A percentile compares a stretch with the other conserved stretches of the same genome.
Evolutionary conservation across 179 eudicot species (phyloP).

Genomic region (Drosera spatulata): DNA sequence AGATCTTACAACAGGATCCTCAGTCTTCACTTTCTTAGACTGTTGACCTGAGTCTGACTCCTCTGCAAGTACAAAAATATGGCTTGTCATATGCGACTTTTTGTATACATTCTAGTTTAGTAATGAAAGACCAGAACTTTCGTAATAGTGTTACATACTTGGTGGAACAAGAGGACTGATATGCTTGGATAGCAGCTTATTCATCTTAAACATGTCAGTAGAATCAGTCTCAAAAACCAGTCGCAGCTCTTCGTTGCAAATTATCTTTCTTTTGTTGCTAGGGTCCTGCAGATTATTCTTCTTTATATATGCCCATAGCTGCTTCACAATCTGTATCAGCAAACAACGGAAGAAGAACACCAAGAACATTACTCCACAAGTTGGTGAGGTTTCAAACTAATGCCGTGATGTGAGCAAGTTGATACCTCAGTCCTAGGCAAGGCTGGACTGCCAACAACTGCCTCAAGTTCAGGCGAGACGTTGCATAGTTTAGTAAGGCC

Average conservation of each 20-base stretch:
- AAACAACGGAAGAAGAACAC: not conserved
- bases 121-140: not conserved
- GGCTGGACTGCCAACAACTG: conserved; percentile 75
- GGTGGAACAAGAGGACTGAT: conserved; percentile 49
- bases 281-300: conserved; percentile 96
- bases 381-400: not conserved
- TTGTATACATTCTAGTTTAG: not conserved
- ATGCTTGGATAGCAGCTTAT: conserved; percentile 15
- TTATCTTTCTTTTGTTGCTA: conserved; percentile 84
- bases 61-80: conserved; percentile 34
- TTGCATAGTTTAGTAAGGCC: conserved; percentile 88
- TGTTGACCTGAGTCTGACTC: conserved; percentile 20
- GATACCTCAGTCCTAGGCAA: conserved; percentile 86
- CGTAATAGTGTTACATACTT: conserved; percentile 28
- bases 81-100: conserved; percentile 2
- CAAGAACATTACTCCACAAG: not conserved
- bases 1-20: conserved; percentile 39
- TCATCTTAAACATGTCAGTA: conserved; percentile 97
- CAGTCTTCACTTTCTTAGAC: conserved; percentile 55
- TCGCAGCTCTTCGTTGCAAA: conserved; percentile 85
- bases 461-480: conserved; percentile 75
- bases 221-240: conserved; percentile 78
- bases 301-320: conserved; percentile 91
- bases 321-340: conserved; percentile 74
- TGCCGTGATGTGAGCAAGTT: not conserved